Conservation (phyloP, 768 basidiomycete genomes). For the Suillus cothurnatus region DNA sequence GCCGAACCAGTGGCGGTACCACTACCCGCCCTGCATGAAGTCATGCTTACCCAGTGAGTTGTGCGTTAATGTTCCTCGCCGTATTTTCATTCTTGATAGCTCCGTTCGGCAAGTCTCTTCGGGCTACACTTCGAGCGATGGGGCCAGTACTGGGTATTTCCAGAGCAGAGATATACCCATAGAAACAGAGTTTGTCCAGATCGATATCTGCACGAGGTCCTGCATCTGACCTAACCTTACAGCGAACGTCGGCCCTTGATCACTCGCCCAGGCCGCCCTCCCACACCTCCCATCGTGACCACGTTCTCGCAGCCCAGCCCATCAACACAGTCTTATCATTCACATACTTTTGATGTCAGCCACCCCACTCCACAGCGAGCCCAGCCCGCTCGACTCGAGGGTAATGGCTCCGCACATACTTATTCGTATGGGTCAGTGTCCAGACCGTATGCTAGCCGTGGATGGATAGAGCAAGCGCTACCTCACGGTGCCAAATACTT, state of each 20-base stretch:
- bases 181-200: conserved; percentile 30
- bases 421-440: conserved; percentile 30
- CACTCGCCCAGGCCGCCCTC: conserved; percentile 25
- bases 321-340: conserved; percentile 26
- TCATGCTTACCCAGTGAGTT: conserved; percentile 29
- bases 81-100: conserved; percentile 14
- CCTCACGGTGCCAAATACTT: conserved; percentile 76
- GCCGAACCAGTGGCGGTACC: conserved; percentile 29
- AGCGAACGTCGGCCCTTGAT: conserved; percentile 62
- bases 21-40: conserved; percentile 36
- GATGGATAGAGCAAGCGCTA: conserved; percentile 78
- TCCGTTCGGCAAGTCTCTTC: conserved; percentile 17
- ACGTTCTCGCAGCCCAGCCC: conserved; percentile 19
- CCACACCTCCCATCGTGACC: conserved; percentile 32
- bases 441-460: conserved; percentile 39
- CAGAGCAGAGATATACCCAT: conserved; percentile 9
- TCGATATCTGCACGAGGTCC: no score
- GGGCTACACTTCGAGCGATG: conserved; percentile 21
- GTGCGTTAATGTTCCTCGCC: not conserved
- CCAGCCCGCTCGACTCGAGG: conserved; percentile 24
- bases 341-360: conserved; percentile 20
- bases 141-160: conserved; percentile 16
- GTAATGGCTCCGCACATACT: conserved; percentile 33
- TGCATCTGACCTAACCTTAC: conserved; percentile 5
- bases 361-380: conserved; percentile 34